These are phyloP conservation scores for Xylaria castorea DNA, from an alignment of 495 filamentous ascomycete species.

Conservation along the genomic window DNA sequence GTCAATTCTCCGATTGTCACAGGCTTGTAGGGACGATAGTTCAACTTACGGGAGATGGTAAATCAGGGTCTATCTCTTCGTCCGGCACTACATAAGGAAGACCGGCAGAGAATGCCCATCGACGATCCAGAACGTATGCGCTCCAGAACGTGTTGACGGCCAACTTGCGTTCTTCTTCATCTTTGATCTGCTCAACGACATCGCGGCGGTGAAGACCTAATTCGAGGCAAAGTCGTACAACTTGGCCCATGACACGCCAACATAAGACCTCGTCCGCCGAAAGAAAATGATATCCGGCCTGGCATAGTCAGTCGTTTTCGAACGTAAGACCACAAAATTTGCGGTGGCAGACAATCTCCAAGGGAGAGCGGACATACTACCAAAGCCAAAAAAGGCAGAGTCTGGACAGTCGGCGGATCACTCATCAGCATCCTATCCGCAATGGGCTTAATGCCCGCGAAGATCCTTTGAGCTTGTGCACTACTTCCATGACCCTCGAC, in stretches of 20 bases:
- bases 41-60: slow-evolving; percentile 75
- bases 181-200: slow-evolving; percentile 68
- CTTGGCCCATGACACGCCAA: slow-evolving; percentile 79
- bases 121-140: slow-evolving; percentile 76
- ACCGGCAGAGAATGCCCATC: slow-evolving; percentile 84
- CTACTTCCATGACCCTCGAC: slow-evolving; percentile 80
- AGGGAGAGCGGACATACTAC: slow-evolving; percentile 43
- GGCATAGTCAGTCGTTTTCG: slow-evolving; percentile 33
- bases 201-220: slow-evolving; percentile 80
- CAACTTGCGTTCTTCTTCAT: slow-evolving; percentile 66
- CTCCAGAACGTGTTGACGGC: slow-evolving; percentile 79
- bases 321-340: not conserved
- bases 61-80: slow-evolving; percentile 77
- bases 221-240: slow-evolving; percentile 78
- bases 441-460: slow-evolving; percentile 70
- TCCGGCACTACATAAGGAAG: slow-evolving; percentile 84
- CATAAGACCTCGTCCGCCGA: slow-evolving; percentile 80
- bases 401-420: slow-evolving; percentile 69
- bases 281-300: slow-evolving; percentile 83
- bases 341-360: not conserved
- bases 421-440: slow-evolving; percentile 72
- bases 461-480: slow-evolving; percentile 71
- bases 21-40: not conserved
- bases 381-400: slow-evolving; percentile 74
- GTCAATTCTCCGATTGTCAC: not conserved